Evolutionary conservation across 2,329 filamentous ascomycete genomes (phyloP).

Genomic region (Claviceps monticola): DNA sequence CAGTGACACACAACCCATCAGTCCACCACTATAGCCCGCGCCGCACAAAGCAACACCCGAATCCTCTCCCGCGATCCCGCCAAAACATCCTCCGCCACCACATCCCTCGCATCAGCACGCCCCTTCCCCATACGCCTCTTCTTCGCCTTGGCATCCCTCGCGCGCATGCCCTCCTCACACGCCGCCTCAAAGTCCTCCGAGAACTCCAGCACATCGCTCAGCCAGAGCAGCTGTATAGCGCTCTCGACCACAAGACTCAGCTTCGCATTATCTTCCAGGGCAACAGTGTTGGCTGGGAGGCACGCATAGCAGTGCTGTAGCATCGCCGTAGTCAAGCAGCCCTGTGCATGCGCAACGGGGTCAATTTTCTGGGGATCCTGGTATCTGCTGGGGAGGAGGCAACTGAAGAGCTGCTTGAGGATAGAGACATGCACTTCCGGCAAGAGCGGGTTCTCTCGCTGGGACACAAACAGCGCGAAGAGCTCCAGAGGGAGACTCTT

Average conservation of each 20-base stretch:
- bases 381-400: conserved; percentile 28
- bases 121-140: conserved; percentile 23
- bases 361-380: conserved; percentile 28
- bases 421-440: conserved; percentile 29
- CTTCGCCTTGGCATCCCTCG: conserved; percentile 33
- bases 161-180: conserved; percentile 31
- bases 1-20: background rate
- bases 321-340: conserved; percentile 29
- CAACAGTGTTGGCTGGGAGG: conserved; percentile 46
- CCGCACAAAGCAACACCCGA: conserved; percentile 22
- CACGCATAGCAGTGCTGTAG: conserved; percentile 49
- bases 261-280: conserved; percentile 56
- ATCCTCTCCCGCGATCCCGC: conserved; percentile 31
- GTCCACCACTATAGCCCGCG: conserved; percentile 10
- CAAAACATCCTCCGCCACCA: conserved; percentile 28
- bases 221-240: conserved; percentile 41
- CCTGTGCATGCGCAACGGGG: conserved; percentile 20
- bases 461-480: conserved; percentile 40
- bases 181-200: conserved; percentile 23
- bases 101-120: conserved; percentile 23
- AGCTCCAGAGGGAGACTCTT: conserved; percentile 42
- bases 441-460: conserved; percentile 21
- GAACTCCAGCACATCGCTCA: conserved; percentile 20
- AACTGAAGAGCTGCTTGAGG: conserved; percentile 29
- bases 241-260: conserved; percentile 56